Evolutionary conservation across 148 eudicot species (phyloP), one percentile per base, ranked within the genome.

Genomic region (Fallopia convolvulus): DNA sequence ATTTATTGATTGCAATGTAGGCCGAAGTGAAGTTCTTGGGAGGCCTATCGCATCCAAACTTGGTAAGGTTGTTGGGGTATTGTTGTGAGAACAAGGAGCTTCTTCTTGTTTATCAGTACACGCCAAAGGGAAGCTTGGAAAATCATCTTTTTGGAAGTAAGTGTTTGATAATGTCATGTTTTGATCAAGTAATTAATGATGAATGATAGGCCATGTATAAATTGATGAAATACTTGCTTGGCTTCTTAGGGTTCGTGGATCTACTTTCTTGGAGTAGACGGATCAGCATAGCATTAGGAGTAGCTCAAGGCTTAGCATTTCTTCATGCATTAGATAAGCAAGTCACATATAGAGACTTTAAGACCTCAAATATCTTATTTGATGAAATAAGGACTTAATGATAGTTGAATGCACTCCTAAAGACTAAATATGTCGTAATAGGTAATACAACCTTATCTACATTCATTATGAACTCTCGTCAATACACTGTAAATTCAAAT

Each of bases 331-430:
- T 88, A 5, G 88, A 85, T 9, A 80, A 70, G n/a, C 74, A 88
- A 81, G 83, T 90, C 76, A 88, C 88, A 42, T 90, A 89, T 60
- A 76, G 93, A 70, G 91, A 90, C 80, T 86, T 88, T 75, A 90
- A 90, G 74, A 86, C 90, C 61, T 83, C 93, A 42, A 90, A 90
- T 76, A 86, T 90, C 81, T 87, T 89, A 76, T 91, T 89, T 74
- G 93, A 89, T 82, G 89, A 53, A 84, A 85, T 84, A 50, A 79
- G 85, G 18, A 55, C 79, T 17, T 30, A 5, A 3, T 56, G 14
- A 56, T 56, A 21, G 8, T 42, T 42, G 7, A 42, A 63, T 15
- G 70, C 70, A 8, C 32, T 63, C 7, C 70, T 17, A 12, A 61
- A 61, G n/a, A 90, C 93, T 50, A 90, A 87, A 79, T 89, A 89